Evolutionary conservation across 2,329 filamentous ascomycete genomes (phyloP).

Genomic region (Ophioceras dolichostomum): DNA sequence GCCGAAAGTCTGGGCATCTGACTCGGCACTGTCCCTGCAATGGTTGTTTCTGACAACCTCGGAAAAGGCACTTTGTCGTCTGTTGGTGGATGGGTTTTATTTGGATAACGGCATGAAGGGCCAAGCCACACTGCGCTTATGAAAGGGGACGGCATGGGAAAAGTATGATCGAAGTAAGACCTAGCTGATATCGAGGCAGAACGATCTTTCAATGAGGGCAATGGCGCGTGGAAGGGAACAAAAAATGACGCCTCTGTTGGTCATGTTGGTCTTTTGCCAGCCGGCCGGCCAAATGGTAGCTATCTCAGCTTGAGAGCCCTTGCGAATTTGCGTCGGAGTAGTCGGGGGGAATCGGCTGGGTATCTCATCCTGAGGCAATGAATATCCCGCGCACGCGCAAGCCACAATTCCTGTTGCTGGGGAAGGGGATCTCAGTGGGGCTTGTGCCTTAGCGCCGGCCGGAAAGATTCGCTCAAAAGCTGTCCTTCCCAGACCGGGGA

Average conservation of each 20-base stretch:
- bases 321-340: not conserved
- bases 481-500: conserved; percentile 16
- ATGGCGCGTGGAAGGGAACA: not conserved
- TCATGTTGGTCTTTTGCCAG: not conserved
- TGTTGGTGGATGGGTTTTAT: not conserved
- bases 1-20: not conserved
- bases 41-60: not conserved
- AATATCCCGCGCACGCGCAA: conserved; percentile 1
- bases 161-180: not conserved
- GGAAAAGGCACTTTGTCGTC: not conserved
- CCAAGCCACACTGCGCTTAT: too few relatives aligned
- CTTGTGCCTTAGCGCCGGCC: conserved; percentile 14
- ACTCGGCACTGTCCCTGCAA: not conserved
- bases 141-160: too few relatives aligned
- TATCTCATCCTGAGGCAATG: not conserved
- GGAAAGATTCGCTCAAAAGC: conserved; percentile 45
- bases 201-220: not conserved
- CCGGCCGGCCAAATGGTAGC: not conserved
- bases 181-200: not conserved
- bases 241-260: too few relatives aligned
- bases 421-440: not conserved
- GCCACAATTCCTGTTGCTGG: conserved; percentile 3
- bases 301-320: not conserved
- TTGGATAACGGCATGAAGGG: too few relatives aligned
- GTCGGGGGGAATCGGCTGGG: not conserved